These are phyloP conservation scores for Blastomyces emzantsi DNA, from an alignment of 2,329 filamentous ascomycete genomes.

Conservation along the genomic window DNA sequence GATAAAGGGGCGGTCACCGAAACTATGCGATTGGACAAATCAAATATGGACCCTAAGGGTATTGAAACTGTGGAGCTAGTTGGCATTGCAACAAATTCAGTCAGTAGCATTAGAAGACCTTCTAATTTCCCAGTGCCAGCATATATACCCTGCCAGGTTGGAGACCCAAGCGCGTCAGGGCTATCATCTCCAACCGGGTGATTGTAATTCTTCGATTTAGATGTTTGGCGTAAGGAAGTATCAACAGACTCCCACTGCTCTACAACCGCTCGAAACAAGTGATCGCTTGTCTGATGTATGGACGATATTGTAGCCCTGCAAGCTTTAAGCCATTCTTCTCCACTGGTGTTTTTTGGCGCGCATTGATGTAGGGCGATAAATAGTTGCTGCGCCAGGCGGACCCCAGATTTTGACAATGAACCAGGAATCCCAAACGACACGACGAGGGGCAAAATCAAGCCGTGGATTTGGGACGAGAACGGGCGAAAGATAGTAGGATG, in stretches of 20 bases:
- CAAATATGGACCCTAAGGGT: slow-evolving; percentile 58
- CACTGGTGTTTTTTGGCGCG: slow-evolving; percentile 66
- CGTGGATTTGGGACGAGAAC: slow-evolving; percentile 58
- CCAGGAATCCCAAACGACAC: slow-evolving; percentile 49
- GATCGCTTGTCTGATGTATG: slow-evolving; percentile 63
- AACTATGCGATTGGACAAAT: slow-evolving; percentile 61
- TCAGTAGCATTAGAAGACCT: slow-evolving; percentile 57
- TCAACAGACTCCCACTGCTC: slow-evolving; percentile 71
- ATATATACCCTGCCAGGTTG: slow-evolving; percentile 63
- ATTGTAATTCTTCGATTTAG: slow-evolving; percentile 30
- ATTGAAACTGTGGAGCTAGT: slow-evolving; percentile 59
- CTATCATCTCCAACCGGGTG: slow-evolving; percentile 31
- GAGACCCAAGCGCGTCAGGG: slow-evolving; percentile 44
- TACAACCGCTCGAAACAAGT: slow-evolving; percentile 65
- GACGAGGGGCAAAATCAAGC: slow-evolving; percentile 51
- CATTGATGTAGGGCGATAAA: slow-evolving; percentile 67
- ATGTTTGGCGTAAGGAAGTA: slow-evolving; percentile 28
- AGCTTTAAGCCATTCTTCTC: slow-evolving; percentile 68
- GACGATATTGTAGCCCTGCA: slow-evolving; percentile 54
- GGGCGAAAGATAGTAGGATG: slow-evolving; percentile 79
- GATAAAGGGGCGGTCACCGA: slow-evolving; percentile 50
- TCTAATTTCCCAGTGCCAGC: slow-evolving; percentile 62
- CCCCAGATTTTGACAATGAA: slow-evolving; percentile 46
- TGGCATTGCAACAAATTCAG: slow-evolving; percentile 52
- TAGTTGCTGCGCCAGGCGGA: slow-evolving; percentile 53